Evolutionary conservation across 2,329 filamentous ascomycete genomes (phyloP).

Genomic region (Aspergillus pseudoviridinutans): DNA sequence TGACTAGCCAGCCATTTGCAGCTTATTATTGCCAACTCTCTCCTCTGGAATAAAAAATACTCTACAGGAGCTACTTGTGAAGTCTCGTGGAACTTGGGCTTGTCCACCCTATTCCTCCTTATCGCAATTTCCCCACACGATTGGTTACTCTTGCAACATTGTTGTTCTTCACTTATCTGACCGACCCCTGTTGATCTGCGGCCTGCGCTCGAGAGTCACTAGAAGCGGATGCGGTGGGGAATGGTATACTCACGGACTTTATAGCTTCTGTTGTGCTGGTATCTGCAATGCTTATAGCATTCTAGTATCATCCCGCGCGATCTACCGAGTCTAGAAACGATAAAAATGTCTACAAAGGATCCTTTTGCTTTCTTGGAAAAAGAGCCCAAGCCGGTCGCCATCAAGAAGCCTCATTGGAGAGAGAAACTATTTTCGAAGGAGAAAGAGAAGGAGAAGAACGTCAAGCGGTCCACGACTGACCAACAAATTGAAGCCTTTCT

Average conservation of each 20-base stretch:
- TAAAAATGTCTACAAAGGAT: conserved; percentile 34
- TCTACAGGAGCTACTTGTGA: neutral
- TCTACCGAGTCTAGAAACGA: conserved; percentile 6
- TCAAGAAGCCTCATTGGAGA: conserved; percentile 42
- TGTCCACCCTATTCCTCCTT: neutral
- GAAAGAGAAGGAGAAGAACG: conserved; percentile 18
- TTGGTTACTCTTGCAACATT: neutral
- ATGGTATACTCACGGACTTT: conserved; percentile 12
- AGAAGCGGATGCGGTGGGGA: conserved; percentile 7
- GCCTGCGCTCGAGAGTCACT: conserved; percentile 5
- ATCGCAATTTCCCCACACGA: neutral
- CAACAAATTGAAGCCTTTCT: conserved; percentile 56
- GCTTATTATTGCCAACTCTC: conserved; percentile 7
- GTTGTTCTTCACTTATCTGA: neutral
- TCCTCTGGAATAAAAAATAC: neutral
- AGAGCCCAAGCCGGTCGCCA: conserved; percentile 26
- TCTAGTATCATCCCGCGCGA: neutral
- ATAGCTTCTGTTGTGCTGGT: conserved; percentile 8
- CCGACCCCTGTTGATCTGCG: conserved; percentile 18
- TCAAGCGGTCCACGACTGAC: conserved; percentile 34
- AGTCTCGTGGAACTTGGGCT: neutral
- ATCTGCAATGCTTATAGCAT: conserved; percentile 30
- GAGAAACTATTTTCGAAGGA: conserved; percentile 48
- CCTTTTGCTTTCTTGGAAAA: conserved; percentile 33
- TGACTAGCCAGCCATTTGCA: conserved; percentile 4